Evolutionary conservation across 345 rosid genomes (phyloP), one percentile per base, ranked within the genome.

Genomic region (Balakata baccata): DNA sequence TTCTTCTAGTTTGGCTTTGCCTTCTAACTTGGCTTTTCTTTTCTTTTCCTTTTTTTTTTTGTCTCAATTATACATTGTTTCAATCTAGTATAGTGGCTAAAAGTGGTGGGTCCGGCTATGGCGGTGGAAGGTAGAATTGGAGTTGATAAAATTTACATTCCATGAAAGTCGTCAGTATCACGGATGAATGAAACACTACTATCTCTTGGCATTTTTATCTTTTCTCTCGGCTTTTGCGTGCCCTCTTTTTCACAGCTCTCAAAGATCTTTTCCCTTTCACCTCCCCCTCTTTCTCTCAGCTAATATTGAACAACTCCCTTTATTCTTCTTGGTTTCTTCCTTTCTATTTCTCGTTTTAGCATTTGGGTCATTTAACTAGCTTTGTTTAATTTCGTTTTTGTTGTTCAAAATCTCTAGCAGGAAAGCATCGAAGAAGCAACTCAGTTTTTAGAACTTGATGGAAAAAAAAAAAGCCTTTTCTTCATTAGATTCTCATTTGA

Each of bases 171-270:
- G 83, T 70, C 74, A 77, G 53, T 69, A 20, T 20, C 34, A 53
- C 14, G 45, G 66, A 59, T 0, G 16, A 12, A 29, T 29, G 2
- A 29, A 37, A 39, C 17, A 57, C 17, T 13, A 47, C 7, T 57
- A 38, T 5, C 43, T 52, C 68, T 34, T 58, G 52, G 2, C 46
- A 34, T 23, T 20, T 50, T 29, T 41, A 16, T 56, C 34, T 11
- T 29, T 47, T 66, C 13, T 66, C 60, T 46, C 51, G 14, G 41
- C 61, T 39, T 80, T 79, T 77, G 87, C 86, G 81, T 86, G 86
- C 79, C 71, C 69, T 29, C 64, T 39, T 74, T 63, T 77, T 49
- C 34, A 53, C 34, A 53, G 53, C 69, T 58, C 70, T 11, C 34
- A 80, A 84, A 75, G 82, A 74, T 74, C 50, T 64, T 70, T 20